Conservation (phyloP, 352 stramenopile species). For the Pythium dissimile region DNA sequence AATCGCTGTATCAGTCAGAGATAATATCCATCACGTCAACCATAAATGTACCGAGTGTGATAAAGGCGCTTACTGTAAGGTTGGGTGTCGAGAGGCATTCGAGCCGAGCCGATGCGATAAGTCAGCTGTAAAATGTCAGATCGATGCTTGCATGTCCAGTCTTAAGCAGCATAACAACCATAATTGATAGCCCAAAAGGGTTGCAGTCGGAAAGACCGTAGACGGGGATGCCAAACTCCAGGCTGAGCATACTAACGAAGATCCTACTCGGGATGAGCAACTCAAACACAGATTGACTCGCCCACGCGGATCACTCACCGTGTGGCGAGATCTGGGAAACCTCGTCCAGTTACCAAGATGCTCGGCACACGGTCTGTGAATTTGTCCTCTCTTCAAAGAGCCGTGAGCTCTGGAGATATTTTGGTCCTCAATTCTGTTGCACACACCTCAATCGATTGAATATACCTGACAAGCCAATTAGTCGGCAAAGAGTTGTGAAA, state of each 20-base stretch:
- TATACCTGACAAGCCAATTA: conserved; percentile 82
- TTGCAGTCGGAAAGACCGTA: conserved; percentile 94
- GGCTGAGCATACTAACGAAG: conserved; percentile 82
- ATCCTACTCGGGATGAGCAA: conserved; percentile 28
- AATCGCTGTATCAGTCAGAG: conserved; percentile 38
- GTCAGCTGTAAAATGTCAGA: conserved; percentile 67
- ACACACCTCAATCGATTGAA: conserved; percentile 89
- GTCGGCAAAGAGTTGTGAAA: conserved; percentile 17
- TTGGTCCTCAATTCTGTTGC: neutral
- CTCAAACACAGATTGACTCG: neutral
- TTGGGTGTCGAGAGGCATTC: conserved; percentile 77
- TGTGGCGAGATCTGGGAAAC: conserved; percentile 94
- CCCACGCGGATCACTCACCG: conserved; percentile 29
- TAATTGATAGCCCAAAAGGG: conserved; percentile 91
- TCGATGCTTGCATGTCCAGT: no score
- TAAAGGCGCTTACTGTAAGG: conserved; percentile 35
- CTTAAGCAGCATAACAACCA: no score
- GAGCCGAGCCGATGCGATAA: conserved; percentile 86
- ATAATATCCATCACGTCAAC: neutral
- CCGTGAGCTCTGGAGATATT: neutral
- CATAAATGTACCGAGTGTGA: neutral
- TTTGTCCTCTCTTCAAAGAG: conserved; percentile 56
- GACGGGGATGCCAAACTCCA: conserved; percentile 80
- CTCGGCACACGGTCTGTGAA: conserved; percentile 88
- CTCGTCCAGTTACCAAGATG: conserved; percentile 92